Evolutionary conservation across 2,329 filamentous ascomycete genomes (phyloP).

Genomic region (Penicillium rolfsii): DNA sequence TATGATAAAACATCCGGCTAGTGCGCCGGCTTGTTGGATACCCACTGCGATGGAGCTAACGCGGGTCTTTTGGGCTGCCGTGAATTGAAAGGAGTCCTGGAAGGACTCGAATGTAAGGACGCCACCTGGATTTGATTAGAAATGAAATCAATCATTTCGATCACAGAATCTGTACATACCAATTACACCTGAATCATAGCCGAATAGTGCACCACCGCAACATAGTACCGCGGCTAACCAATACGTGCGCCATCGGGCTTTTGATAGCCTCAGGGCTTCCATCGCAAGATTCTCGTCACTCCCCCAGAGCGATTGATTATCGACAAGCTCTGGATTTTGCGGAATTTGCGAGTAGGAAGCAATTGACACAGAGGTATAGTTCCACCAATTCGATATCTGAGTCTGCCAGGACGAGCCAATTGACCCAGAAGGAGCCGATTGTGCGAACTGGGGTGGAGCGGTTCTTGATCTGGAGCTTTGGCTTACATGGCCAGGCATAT

Average conservation of each 20-base stretch:
- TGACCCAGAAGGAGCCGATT: conserved; percentile 15
- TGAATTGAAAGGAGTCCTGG: conserved; percentile 48
- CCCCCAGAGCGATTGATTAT: conserved; percentile 7
- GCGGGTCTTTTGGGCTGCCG: conserved; percentile 44
- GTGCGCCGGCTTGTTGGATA: conserved; percentile 57
- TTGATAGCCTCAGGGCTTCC: conserved; percentile 18
- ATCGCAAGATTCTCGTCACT: conserved; percentile 9
- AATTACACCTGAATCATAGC: conserved; percentile 50
- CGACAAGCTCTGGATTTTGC: conserved; percentile 17
- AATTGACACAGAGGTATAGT: conserved; percentile 1
- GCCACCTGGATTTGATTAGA: conserved; percentile 39
- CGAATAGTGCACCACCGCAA: conserved; percentile 53
- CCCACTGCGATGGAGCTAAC: conserved; percentile 55
- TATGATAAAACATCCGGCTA: conserved; percentile 56
- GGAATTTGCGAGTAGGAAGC: conserved; percentile 24
- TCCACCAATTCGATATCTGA: conserved; percentile 21
- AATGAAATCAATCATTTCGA: neutral
- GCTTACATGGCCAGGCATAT: conserved; percentile 20
- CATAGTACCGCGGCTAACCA: conserved; percentile 57
- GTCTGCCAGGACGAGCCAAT: conserved; percentile 13
- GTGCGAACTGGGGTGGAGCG: conserved; percentile 7
- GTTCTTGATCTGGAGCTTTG: conserved; percentile 16
- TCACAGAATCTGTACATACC: conserved; percentile 32
- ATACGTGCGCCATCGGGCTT: conserved; percentile 53
- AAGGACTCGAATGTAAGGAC: conserved; percentile 54